Base-by-base conservation (phyloP, 192 early-diverging fungal genomes). In the Piromyces sp. region DNA sequence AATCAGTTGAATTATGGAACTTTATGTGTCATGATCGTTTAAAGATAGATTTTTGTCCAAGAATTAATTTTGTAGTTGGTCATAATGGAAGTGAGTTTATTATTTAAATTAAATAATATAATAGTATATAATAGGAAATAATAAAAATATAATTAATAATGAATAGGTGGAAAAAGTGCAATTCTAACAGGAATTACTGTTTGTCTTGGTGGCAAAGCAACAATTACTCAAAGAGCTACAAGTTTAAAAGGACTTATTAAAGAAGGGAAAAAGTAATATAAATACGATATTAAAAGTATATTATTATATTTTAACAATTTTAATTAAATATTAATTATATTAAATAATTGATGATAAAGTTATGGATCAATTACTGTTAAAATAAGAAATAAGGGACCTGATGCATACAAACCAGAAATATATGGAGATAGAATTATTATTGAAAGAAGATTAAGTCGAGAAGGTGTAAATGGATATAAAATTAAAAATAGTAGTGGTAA, bases 31-130 rank as follows among this genome's bases (percentile, higher is more conserved):
- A 99, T 87, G 90, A 92, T 36, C 90, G 89, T 68, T 89, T 96
- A 13, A 88, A 89, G 28, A 92, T 98, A 5, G 83, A 89, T 51
- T 92, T 99, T 81, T 91, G 92, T 30, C 91, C 94, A 12, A 93
- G 95, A 79, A 92, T 99, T 80, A 98, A 99, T 86, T 99, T 99
- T 86, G 92, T 99, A 37, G 94, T 95, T 80, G 97, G 97, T 16
- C 95, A 97, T 82, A 99, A 98, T 84, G 97, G 96, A 80, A 95
- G 93, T 92, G 87, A 33, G 90, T 85, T 0, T 42, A 30, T 80
- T 30, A n/a, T n/a, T n/a, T n/a, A n/a, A n/a, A n/a, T n/a, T n/a
- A n/a, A n/a, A n/a, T n/a, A n/a, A n/a, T n/a, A n/a, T n/a, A n/a
- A n/a, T n/a, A n/a, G 31, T 3, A 33, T 6, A 33, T 3, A 33